phyloP scores from a whole-genome alignment of 305 asterid species.

The Fraxinus velutina region DNA sequence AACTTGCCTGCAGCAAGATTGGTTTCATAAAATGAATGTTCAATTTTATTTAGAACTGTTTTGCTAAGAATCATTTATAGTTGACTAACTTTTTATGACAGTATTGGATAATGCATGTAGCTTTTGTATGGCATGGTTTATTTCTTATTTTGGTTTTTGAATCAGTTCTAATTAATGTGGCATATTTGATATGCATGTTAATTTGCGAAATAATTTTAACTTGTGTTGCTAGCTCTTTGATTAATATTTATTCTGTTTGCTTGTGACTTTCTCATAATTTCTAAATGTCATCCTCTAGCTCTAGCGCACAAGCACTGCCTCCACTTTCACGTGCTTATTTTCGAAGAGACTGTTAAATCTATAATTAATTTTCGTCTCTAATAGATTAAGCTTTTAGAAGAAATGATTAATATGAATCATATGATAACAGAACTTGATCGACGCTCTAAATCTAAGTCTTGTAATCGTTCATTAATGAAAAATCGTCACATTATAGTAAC shows the following conservation, averaged over 20 bases:
- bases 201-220: neutral
- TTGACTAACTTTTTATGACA: neutral
- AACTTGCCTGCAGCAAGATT: neutral
- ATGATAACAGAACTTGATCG: neutral
- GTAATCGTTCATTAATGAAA: neutral
- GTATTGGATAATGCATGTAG: neutral
- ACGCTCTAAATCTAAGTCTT: neutral
- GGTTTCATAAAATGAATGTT: neutral
- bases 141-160: neutral
- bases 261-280: neutral
- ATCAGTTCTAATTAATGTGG: neutral
- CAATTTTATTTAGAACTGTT: neutral
- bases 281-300: neutral
- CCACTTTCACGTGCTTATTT: neutral
- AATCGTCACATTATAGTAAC: neutral
- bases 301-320: neutral
- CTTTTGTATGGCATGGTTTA: neutral
- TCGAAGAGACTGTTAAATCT: neutral
- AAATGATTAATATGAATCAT: neutral
- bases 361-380: too few relatives aligned
- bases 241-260: neutral
- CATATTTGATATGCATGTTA: neutral
- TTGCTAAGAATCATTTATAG: neutral
- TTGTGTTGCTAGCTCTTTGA: neutral
- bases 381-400: neutral